Base-by-base conservation (phyloP, 805 yeast species). In the Metschnikowia anglica region DNA sequence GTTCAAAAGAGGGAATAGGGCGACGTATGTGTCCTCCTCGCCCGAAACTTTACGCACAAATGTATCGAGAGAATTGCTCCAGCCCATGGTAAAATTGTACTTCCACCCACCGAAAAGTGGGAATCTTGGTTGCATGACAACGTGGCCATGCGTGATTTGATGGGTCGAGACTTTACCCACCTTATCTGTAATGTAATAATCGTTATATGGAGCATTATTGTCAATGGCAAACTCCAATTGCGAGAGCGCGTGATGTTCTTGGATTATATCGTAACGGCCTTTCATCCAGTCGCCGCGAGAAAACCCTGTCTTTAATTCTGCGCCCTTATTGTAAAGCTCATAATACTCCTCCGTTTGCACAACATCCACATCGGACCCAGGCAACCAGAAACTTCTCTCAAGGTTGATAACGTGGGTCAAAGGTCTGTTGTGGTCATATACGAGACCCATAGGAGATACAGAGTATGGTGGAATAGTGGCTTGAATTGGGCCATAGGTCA, bases 71-170 rank as follows among this genome's bases (percentile, higher is more conserved):
- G 72, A 67, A 50, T 80, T 77, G 37, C 83, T 79, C 96, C 96
- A 93, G n/a, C 98, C 98, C 53, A 91, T 65, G 17, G 98, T 93
- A 73, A 88, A 93, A 66, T 91, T 88, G 66, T 88, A 91, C 56
- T 82, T 76, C 99, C 99, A 93, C 32, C 90, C 95, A 37, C 99
- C 99, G 65, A 88, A 86, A 5, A 93, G 62, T n/a, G 99, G 99
- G 71, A 73, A 93, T 62, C 99, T 77, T 43, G 98, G 98, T 57
- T 76, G 79, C 51, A 93, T 62, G 26, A 82, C 68, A 36, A 88
- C 66, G 47, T 67, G 65, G 32, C 74, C 63, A 31, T 65, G 64
- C 3, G 66, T 58, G 19, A 67, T 47, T 48, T 70, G 69, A 37
- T 85, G 83, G 3, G 97, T 86, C 5, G 96, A 83, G 11, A 91